These are phyloP conservation scores for Caloboletus firmus DNA, from an alignment of 1,284 basidiomycete species.

Conservation along the genomic window DNA sequence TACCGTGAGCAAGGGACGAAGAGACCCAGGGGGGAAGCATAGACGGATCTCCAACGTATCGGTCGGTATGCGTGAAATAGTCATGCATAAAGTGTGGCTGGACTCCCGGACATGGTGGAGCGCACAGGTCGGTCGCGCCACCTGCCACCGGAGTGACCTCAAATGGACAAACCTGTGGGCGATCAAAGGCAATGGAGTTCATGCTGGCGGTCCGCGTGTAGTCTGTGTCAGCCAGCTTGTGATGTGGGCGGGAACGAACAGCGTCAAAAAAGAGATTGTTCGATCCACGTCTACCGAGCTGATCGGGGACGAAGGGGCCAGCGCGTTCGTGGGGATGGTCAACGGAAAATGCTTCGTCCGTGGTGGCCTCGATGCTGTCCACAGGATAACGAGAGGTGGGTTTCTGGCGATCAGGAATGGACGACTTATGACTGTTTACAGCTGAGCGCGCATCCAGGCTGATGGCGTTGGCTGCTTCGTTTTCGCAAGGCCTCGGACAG, in stretches of 20 bases:
- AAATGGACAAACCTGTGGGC: slow-evolving; percentile 25
- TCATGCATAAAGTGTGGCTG: slow-evolving; percentile 31
- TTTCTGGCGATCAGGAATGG: slow-evolving; percentile 25
- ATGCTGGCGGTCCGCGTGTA: slow-evolving; percentile 20
- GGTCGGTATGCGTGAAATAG: slow-evolving; percentile 29
- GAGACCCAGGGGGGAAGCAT: slow-evolving; percentile 33
- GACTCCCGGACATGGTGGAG: slow-evolving; percentile 17
- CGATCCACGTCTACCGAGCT: slow-evolving; percentile 35
- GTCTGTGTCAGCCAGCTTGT: slow-evolving; percentile 30
- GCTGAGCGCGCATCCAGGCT: slow-evolving; percentile 12
- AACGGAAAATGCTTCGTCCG: slow-evolving; percentile 15
- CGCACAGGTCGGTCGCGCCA: slow-evolving; percentile 32
- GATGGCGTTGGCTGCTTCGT: slow-evolving; percentile 20
- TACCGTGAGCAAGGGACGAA: slow-evolving; percentile 28
- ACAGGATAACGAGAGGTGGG: slow-evolving; percentile 15
- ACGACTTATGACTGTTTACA: slow-evolving; percentile 11
- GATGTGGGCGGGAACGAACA: slow-evolving; percentile 29
- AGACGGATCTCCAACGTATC: slow-evolving; percentile 23
- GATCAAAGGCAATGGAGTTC: slow-evolving; percentile 25
- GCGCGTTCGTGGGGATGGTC: slow-evolving; percentile 18
- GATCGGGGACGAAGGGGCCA: slow-evolving; percentile 18
- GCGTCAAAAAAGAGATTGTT: slow-evolving; percentile 35
- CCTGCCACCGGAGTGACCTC: slow-evolving; percentile 24
- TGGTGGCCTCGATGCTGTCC: slow-evolving; percentile 18
- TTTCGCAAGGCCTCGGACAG: slow-evolving; percentile 25